Evolutionary conservation across 2,329 filamentous ascomycete species (phyloP).

Genomic region (Acrodontium crateriforme): DNA sequence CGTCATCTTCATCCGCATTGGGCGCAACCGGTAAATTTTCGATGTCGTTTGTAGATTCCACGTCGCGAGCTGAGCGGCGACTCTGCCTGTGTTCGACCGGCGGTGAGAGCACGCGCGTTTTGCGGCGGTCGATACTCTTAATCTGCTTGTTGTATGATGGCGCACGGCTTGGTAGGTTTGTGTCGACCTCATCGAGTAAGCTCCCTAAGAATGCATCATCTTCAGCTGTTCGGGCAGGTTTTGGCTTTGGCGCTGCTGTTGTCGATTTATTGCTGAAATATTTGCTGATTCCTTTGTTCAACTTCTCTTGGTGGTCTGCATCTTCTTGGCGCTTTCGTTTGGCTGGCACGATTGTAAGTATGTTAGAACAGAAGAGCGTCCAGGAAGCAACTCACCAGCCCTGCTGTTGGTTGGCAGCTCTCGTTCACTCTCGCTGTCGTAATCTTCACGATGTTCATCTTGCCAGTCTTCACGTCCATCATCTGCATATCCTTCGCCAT

Average conservation of each 20-base stretch:
- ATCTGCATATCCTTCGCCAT: conserved; percentile 91
- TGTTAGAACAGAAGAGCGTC: background rate
- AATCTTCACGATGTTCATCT: conserved; percentile 48
- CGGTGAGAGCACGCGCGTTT: conserved; percentile 68
- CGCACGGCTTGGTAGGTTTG: conserved; percentile 48
- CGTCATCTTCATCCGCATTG: conserved; percentile 37
- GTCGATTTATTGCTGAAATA: conserved; percentile 74
- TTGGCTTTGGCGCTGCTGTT: conserved; percentile 57
- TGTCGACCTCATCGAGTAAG: conserved; percentile 77
- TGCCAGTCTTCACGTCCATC: conserved; percentile 94
- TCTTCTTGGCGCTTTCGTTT: conserved; percentile 86
- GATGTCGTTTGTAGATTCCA: background rate
- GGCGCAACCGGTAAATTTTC: conserved; percentile 8
- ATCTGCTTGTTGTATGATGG: conserved; percentile 46
- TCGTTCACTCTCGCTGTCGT: conserved; percentile 65
- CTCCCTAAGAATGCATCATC: conserved; percentile 78
- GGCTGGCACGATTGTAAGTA: too few relatives aligned
- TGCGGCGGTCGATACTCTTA: conserved; percentile 63
- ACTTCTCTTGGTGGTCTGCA: conserved; percentile 68
- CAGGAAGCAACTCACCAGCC: conserved; percentile 32
- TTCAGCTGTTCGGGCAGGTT: conserved; percentile 46
- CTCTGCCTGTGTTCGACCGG: conserved; percentile 45
- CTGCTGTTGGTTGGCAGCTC: conserved; percentile 46
- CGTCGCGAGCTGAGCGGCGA: too few relatives aligned
- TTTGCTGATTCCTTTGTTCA: conserved; percentile 82